Conservation (phyloP, 2,329 filamentous ascomycete genomes). For the Aspergillus sp. region DNA sequence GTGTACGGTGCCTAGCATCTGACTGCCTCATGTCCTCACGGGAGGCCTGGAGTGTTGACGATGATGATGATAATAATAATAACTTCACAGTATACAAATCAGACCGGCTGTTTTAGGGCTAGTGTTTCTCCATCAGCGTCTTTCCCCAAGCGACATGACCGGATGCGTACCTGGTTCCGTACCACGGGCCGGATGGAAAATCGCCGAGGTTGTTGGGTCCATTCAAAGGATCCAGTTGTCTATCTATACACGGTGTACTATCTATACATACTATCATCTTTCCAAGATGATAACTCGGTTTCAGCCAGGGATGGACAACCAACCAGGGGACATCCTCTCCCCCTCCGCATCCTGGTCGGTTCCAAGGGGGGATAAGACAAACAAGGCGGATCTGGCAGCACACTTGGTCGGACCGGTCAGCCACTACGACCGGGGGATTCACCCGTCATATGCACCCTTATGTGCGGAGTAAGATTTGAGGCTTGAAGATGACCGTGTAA, state of each 20-base stretch:
- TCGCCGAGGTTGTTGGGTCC: background rate
- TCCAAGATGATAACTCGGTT: background rate
- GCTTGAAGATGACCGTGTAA: background rate
- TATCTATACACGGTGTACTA: background rate
- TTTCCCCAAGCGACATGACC: slow-evolving; percentile 4
- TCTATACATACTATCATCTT: background rate
- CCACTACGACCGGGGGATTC: background rate
- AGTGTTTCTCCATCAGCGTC: background rate
- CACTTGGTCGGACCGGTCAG: background rate
- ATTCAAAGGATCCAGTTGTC: background rate
- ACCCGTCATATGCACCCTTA: background rate
- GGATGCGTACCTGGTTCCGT: slow-evolving; percentile 3
- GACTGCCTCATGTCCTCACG: background rate
- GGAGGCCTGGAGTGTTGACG: background rate
- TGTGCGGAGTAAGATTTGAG: background rate
- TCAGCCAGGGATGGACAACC: background rate
- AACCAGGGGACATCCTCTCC: background rate
- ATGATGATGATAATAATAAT: background rate
- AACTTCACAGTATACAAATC: background rate
- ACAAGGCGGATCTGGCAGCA: background rate
- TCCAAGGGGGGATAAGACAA: background rate
- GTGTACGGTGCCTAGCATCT: background rate
- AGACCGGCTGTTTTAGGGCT: background rate
- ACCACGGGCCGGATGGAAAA: background rate
- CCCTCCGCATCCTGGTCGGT: background rate